Percentiles rank a stretch among this genome's conserved stretches.
These are phyloP conservation scores for Zygosaccharomyces bisporus DNA, from an alignment of 805 yeast species.

Conservation along the genomic window DNA sequence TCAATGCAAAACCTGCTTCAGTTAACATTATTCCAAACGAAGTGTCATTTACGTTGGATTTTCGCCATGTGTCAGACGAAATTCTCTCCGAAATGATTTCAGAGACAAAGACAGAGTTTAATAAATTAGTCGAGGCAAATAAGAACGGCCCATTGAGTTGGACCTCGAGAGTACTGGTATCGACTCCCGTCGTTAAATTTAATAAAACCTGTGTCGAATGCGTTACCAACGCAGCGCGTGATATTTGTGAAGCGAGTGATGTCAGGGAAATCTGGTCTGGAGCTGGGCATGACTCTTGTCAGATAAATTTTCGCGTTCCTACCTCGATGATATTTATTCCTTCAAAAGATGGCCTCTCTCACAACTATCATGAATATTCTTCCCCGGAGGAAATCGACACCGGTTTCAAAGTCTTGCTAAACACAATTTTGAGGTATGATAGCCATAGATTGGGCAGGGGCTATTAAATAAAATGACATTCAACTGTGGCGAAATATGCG, in stretches of 20 bases:
- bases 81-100: conserved; percentile 36
- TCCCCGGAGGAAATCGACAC: conserved; percentile 56
- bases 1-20: conserved; percentile 52
- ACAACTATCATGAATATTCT: conserved; percentile 60
- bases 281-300: conserved; percentile 69
- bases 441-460: conserved; percentile 16
- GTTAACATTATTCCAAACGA: conserved; percentile 62
- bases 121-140: conserved; percentile 30
- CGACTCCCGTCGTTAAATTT: conserved; percentile 52
- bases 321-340: conserved; percentile 73
- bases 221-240: conserved; percentile 48
- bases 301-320: conserved; percentile 49
- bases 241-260: conserved; percentile 43
- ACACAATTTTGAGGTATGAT: conserved; percentile 43
- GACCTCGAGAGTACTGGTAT: conserved; percentile 40
- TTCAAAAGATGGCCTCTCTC: conserved; percentile 57
- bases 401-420: conserved; percentile 53
- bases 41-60: conserved; percentile 55
- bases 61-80: conserved; percentile 50
- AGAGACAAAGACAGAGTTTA: conserved; percentile 39
- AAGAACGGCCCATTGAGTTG: conserved; percentile 22
- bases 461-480: not conserved
- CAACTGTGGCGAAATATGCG: not conserved
- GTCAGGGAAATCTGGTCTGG: conserved; percentile 52
- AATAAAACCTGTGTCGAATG: conserved; percentile 46